phyloP scores from a whole-genome alignment of 768 basidiomycete genomes.

The Mycena polygramma region DNA sequence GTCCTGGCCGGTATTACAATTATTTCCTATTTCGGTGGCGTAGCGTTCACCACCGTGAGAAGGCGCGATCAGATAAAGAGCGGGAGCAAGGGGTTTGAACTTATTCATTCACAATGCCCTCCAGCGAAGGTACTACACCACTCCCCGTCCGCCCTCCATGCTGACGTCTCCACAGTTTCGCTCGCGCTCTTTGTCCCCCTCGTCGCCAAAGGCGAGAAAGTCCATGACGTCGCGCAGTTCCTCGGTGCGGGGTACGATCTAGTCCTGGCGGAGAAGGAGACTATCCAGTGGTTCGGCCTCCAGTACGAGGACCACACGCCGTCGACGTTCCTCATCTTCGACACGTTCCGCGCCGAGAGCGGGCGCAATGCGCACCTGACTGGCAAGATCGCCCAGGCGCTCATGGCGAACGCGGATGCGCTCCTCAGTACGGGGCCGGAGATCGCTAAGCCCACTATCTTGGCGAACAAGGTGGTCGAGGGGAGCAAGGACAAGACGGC shows the following conservation, averaged over 20 bases:
- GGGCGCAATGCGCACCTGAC: slow-evolving; percentile 51
- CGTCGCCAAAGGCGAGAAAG: slow-evolving; percentile 26
- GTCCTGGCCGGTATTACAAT: neutral
- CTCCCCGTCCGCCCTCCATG: neutral
- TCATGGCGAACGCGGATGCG: slow-evolving; percentile 47
- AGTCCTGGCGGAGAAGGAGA: slow-evolving; percentile 47
- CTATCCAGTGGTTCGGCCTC: slow-evolving; percentile 55
- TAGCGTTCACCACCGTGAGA: neutral
- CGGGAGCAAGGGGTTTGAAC: neutral
- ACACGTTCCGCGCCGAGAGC: slow-evolving; percentile 51
- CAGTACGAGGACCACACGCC: slow-evolving; percentile 44
- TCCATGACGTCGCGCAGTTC: slow-evolving; percentile 17
- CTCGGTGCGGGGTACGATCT: slow-evolving; percentile 30
- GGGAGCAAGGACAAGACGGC: slow-evolving; percentile 38
- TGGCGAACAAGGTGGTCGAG: slow-evolving; percentile 49
- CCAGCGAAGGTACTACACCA: slow-evolving; percentile 18
- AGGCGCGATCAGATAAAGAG: neutral
- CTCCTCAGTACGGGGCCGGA: slow-evolving; percentile 46
- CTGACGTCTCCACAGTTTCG: slow-evolving; percentile 24
- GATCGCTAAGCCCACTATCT: slow-evolving; percentile 44
- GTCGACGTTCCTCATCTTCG: slow-evolving; percentile 52
- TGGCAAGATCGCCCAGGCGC: slow-evolving; percentile 52
- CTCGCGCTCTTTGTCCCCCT: slow-evolving; percentile 34
- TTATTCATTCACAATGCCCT: slow-evolving; percentile 18
- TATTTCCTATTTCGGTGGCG: neutral